Evolutionary conservation across 208 protist genomes (phyloP), one percentile per base, ranked within the genome.

Genomic region (Wallacemonas collosoma): DNA sequence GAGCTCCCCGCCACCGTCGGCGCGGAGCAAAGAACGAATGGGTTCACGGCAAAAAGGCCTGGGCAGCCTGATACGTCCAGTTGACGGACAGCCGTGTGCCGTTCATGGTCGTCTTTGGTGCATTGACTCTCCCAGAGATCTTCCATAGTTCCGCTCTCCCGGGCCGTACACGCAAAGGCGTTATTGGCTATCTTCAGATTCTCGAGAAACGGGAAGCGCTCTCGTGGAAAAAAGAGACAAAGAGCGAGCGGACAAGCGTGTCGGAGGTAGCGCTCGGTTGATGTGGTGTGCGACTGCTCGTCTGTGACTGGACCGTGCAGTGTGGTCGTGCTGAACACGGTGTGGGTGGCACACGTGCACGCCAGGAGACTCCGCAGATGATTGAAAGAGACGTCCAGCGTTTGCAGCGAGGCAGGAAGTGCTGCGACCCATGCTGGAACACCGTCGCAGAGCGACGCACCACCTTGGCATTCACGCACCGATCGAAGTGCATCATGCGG

Each of bases 361-460:
- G 71, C 40, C 2, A 74, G 41, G 70, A 95, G 90, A 56, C 84
- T 88, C 47, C 60, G 51, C 11, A 96, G 56, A n/a, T 76, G 63
- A 63, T 96, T 96, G 73, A 87, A 82, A 1, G 88, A 81, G 2
- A 96, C 60, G 72, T 93, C 88, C 5, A 96, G 62, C 50, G 84
- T 75, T 41, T 76, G 70, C 51, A 94, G 65, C 38, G 92, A 90
- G 0, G 83, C 5, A 2, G 92, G 92, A 1, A 96, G 76, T 7
- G 79, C 83, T 2, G 38, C 58, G 3, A 96, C 71, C 88, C 92
- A 96, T 38, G 74, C 68, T 3, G 85, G 68, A n/a, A 86, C 45
- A 41, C 85, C 82, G 17, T 67, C 79, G 70, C 77, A 88, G 57
- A 72, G 58, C 2, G 15, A 41, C 35, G 36, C 2, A 4, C 4